Conservation (phyloP, 106 monocot genomes). For the Gastrodia elata region DNA sequence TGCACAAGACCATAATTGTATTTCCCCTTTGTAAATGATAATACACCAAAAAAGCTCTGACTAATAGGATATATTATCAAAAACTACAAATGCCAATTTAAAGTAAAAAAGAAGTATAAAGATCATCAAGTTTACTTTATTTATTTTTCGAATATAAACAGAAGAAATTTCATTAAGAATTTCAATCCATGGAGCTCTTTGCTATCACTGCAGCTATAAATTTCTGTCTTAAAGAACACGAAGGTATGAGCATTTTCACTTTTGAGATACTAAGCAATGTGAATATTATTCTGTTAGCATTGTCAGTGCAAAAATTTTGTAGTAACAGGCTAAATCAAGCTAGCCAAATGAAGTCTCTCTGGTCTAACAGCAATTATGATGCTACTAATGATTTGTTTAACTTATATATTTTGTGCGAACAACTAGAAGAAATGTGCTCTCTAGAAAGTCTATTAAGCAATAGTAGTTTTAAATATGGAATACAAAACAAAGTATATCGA, state of each 20-base stretch:
- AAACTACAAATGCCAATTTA: neutral
- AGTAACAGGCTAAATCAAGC: neutral
- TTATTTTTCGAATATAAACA: neutral
- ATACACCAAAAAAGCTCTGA: neutral
- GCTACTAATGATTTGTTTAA: neutral
- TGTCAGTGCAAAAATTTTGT: neutral
- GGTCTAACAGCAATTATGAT: neutral
- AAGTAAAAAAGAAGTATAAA: neutral
- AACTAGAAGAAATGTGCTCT: neutral
- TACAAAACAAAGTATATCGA: neutral
- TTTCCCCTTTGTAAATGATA: neutral
- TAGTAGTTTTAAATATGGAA: neutral
- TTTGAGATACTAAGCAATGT: neutral
- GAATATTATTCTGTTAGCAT: neutral
- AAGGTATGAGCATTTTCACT: neutral
- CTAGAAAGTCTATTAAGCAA: neutral
- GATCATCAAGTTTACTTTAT: neutral
- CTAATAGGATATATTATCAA: neutral
- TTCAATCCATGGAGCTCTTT: neutral
- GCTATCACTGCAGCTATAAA: neutral
- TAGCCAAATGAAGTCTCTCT: constrained; percentile 4
- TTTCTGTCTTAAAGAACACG: neutral
- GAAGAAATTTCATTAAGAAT: neutral
- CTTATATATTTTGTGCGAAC: neutral
- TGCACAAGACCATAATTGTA: neutral